These are phyloP conservation scores for Choiromyces venosus DNA, from an alignment of 495 filamentous ascomycete species.

Conservation along the genomic window DNA sequence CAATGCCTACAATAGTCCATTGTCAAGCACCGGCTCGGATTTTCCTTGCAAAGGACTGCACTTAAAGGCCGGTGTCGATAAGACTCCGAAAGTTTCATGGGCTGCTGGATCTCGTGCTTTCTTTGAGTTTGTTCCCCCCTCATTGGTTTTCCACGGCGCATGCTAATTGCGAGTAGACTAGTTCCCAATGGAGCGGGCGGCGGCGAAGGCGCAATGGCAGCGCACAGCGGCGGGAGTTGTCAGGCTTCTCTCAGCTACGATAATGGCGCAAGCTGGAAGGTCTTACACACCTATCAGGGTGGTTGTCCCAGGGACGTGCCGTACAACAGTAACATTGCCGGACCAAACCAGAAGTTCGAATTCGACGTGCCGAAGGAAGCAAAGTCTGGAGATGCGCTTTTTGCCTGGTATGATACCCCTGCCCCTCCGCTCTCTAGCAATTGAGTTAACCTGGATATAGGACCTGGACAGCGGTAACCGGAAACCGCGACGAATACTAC, in stretches of 20 bases:
- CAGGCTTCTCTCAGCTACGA: conserved; percentile 49
- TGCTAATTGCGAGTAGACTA: conserved; percentile 45
- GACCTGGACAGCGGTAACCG: conserved; percentile 44
- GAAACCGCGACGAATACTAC: conserved; percentile 52
- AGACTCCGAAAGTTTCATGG: conserved; percentile 45
- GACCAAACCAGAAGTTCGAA: conserved; percentile 45
- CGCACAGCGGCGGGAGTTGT: conserved; percentile 47
- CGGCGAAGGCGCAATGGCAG: conserved; percentile 41
- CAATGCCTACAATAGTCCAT: conserved; percentile 34
- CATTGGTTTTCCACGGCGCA: conserved; percentile 13
- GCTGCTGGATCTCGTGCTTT: conserved; percentile 48
- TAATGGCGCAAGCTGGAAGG: conserved; percentile 42
- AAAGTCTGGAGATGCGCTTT: conserved; percentile 44
- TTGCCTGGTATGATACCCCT: conserved; percentile 45
- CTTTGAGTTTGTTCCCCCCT: conserved; percentile 30
- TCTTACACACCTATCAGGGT: conserved; percentile 46
- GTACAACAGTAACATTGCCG: conserved; percentile 33
- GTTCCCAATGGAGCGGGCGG: conserved; percentile 43
- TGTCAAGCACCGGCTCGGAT: conserved; percentile 32
- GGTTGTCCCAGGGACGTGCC: conserved; percentile 44
- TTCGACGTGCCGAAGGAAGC: conserved; percentile 49
- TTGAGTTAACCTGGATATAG: conserved; percentile 24
- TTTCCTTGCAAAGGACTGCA: conserved; percentile 51
- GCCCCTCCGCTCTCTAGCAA: conserved; percentile 20
- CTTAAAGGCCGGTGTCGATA: conserved; percentile 31